Percentiles rank a stretch among this genome's conserved stretches.
phyloP scores from a whole-genome alignment of 2,329 filamentous ascomycete species.

The Monosporascus cannonballus region DNA sequence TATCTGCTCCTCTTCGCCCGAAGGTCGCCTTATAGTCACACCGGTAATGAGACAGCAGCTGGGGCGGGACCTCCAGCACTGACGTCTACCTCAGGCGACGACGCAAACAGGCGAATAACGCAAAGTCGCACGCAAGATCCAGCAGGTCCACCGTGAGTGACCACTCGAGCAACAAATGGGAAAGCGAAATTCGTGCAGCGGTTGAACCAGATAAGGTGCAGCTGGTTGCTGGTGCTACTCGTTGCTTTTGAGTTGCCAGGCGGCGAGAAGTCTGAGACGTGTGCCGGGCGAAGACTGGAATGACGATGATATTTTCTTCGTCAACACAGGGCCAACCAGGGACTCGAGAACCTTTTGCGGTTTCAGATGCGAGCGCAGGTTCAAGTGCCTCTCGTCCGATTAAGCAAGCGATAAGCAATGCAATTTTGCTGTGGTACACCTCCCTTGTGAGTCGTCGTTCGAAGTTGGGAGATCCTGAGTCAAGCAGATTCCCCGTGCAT shows the following conservation, averaged over 20 bases:
- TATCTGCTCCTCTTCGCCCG: background rate
- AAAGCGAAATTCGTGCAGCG: too few relatives aligned
- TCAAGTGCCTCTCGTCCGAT: background rate
- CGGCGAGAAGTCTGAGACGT: background rate
- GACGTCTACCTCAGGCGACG: constrained; percentile 8
- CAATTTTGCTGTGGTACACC: too few relatives aligned
- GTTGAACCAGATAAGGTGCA: background rate
- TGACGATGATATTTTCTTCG: background rate
- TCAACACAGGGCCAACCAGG: background rate
- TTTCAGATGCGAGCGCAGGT: background rate
- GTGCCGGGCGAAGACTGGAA: background rate
- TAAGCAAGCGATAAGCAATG: too few relatives aligned
- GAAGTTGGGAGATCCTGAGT: background rate
- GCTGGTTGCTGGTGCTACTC: background rate
- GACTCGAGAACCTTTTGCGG: background rate
- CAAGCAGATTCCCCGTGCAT: background rate
- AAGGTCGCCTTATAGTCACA: background rate
- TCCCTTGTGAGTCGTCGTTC: too few relatives aligned
- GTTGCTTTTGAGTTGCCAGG: background rate
- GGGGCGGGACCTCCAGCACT: constrained; percentile 1
- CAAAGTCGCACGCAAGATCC: constrained; percentile 6
- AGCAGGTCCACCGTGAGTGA: background rate
- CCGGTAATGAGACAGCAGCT: constrained; percentile 12
- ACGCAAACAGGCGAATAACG: constrained; percentile 11
- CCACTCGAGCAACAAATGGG: too few relatives aligned